Percentiles rank a stretch among this genome's conserved stretches.
These are phyloP conservation scores for Aspergillus hortae DNA, from an alignment of 2,329 filamentous ascomycete species.

Conservation along the genomic window DNA sequence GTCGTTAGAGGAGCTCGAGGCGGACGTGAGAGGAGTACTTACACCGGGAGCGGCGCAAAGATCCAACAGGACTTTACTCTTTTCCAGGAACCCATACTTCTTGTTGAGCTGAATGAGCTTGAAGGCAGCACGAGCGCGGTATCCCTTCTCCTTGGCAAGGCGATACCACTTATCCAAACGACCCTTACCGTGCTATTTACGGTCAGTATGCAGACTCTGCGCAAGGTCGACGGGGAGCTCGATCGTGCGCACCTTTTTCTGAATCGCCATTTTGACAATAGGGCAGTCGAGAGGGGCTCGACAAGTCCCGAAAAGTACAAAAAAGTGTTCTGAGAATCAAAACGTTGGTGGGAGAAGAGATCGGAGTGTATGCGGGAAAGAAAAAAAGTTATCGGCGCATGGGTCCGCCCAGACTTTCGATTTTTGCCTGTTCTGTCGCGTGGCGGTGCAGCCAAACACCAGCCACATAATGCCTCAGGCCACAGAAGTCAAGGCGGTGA, in stretches of 20 bases:
- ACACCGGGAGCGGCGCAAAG: conserved; percentile 94
- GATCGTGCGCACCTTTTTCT: conserved; percentile 73
- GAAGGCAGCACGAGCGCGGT: conserved; percentile 91
- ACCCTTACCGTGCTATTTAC: conserved; percentile 76
- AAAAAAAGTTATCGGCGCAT: conserved; percentile 24
- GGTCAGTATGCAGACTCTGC: conserved; percentile 24
- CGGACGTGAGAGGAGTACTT: conserved; percentile 34
- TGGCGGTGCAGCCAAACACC: conserved; percentile 11
- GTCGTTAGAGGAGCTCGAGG: conserved; percentile 16
- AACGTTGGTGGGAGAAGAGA: conserved; percentile 19
- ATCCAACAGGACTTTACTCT: conserved; percentile 94
- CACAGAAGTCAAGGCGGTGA: conserved; percentile 15
- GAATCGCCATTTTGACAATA: conserved; percentile 71
- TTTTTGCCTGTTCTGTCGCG: conserved; percentile 12
- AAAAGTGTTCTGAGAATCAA: conserved; percentile 1
- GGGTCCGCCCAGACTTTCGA: conserved; percentile 11
- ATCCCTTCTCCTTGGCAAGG: conserved; percentile 97
- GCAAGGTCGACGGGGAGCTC: neutral
- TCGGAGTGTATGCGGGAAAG: conserved; percentile 5
- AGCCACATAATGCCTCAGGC: conserved; percentile 22
- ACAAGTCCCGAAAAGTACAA: conserved; percentile 15
- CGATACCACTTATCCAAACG: conserved; percentile 99
- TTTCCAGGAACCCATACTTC: conserved; percentile 97
- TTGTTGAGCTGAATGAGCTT: conserved; percentile 98
- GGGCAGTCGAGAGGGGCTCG: conserved; percentile 23